Base-by-base conservation (phyloP, 177 flowering plant species). In the Vitis hybrid region DNA sequence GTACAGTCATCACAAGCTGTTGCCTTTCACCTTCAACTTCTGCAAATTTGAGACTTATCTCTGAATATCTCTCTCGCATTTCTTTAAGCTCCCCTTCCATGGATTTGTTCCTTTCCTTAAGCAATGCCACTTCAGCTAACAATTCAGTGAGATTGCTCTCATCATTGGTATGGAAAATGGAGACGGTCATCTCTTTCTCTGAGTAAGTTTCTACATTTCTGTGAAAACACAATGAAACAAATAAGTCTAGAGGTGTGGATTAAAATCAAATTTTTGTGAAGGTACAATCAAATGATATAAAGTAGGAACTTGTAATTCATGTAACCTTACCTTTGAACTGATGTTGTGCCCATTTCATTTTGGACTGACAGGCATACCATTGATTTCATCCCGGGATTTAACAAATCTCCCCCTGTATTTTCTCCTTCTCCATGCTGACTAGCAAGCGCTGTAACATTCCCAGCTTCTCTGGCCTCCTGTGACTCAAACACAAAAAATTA, bases 11-110 rank as follows among this genome's bases (percentile, higher is more conserved):
- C 58, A 81, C 87, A 64, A 84, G 84, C 56, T 83, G 79, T 66
- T 83, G 87, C 60, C 87, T 75, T 74, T 84, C 87, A 62, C 85
- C 83, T 76, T 84, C 87, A 1, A 84, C 85, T 62, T 78, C 85
- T 56, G 87, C 87, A 64, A 84, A 84, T 72, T 69, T 76, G 64
- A 84, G 83, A 60, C 87, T 84, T 71, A 79, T 78, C 60, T 78
- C 85, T 31, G 87, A 78, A 63, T 84, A 84, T 76, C 85, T 84
- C 62, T 79, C 85, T 78, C 80, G 51, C 82, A 84, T 80, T 4
- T 82, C 87, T 65, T 80, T 84, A 65, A 82, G 70, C 62, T 84
- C 87, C 1, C 22, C 68, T 68, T 80, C 87, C 87, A 84, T 82
- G 1, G 64, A 18, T 60, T 66, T 74, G 72, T 84, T 81, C 73